A percentile compares a stretch with the other conserved stretches of the same genome.
These are phyloP conservation scores for Macrolepiota dolichaula DNA, from an alignment of 768 basidiomycete genomes.

Conservation along the genomic window DNA sequence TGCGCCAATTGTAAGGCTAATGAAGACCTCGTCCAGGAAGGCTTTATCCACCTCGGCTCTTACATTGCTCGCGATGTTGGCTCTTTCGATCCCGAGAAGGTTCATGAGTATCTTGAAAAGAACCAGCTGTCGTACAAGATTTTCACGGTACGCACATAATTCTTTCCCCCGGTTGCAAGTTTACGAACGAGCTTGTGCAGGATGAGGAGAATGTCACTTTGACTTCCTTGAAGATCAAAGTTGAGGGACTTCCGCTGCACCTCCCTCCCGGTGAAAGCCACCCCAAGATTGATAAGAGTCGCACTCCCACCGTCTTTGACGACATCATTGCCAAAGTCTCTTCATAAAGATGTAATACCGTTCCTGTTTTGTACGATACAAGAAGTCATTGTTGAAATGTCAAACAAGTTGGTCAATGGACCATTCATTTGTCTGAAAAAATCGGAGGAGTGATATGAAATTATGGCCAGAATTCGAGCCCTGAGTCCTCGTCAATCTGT, in stretches of 20 bases:
- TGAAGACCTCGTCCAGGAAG: constrained; percentile 26
- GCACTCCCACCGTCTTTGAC: background rate
- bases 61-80: constrained; percentile 22
- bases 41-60: constrained; percentile 36
- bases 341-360: background rate
- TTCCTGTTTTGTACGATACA: background rate
- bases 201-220: background rate
- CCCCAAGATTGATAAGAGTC: background rate
- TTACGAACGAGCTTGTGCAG: background rate
- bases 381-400: background rate
- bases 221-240: background rate
- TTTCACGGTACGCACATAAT: background rate
- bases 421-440: too few species aligned
- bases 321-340: background rate
- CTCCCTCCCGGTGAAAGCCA: background rate
- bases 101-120: background rate
- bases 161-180: background rate
- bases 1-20: constrained; percentile 40
- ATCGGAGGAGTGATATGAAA: too few species aligned
- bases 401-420: too few species aligned
- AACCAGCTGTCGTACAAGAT: background rate
- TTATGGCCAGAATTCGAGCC: too few species aligned
- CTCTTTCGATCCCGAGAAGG: constrained; percentile 19
- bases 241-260: background rate
- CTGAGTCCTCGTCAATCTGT: too few species aligned